Conservation (phyloP, 2,329 filamentous ascomycete species). For the Rutstroemia sp. region DNA sequence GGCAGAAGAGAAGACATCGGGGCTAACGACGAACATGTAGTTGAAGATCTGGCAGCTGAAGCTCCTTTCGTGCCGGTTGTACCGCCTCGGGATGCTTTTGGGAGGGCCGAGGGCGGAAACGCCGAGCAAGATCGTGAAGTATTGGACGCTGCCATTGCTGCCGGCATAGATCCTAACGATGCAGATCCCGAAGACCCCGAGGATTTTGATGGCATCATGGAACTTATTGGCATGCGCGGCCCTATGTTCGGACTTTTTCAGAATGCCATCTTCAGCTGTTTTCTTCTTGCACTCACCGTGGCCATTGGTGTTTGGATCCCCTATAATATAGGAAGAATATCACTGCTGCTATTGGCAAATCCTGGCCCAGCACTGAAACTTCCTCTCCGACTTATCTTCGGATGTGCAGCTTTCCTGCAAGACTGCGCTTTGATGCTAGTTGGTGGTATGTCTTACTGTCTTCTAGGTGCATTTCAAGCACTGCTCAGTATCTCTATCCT, state of each 20-base stretch:
- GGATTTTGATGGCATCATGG: conserved; percentile 92
- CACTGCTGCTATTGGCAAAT: conserved; percentile 71
- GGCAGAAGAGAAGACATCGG: conserved; percentile 35
- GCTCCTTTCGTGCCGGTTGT: conserved; percentile 49
- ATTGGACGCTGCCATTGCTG: conserved; percentile 56
- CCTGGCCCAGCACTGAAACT: conserved; percentile 63
- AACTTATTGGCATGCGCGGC: conserved; percentile 93
- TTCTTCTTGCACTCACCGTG: conserved; percentile 82
- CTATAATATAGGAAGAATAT: conserved; percentile 83
- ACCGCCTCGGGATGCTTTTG: conserved; percentile 16
- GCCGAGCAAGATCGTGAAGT: conserved; percentile 48
- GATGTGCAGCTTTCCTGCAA: conserved; percentile 69
- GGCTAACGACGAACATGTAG: conserved; percentile 51
- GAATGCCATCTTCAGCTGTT: conserved; percentile 88
- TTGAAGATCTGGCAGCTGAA: conserved; percentile 52
- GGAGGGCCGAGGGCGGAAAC: conserved; percentile 24
- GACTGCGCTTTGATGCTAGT: conserved; percentile 63
- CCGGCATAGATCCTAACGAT: conserved; percentile 68
- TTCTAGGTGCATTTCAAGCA: conserved; percentile 17
- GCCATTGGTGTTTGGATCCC: conserved; percentile 82
- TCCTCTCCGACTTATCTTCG: conserved; percentile 65
- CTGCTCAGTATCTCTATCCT: conserved; percentile 13
- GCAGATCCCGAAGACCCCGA: conserved; percentile 78
- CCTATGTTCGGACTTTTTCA: conserved; percentile 85
- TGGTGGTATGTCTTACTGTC: conserved; percentile 42